Evolutionary conservation across 2,329 filamentous ascomycete genomes (phyloP).

Genomic region (Tolypocladium sp.): DNA sequence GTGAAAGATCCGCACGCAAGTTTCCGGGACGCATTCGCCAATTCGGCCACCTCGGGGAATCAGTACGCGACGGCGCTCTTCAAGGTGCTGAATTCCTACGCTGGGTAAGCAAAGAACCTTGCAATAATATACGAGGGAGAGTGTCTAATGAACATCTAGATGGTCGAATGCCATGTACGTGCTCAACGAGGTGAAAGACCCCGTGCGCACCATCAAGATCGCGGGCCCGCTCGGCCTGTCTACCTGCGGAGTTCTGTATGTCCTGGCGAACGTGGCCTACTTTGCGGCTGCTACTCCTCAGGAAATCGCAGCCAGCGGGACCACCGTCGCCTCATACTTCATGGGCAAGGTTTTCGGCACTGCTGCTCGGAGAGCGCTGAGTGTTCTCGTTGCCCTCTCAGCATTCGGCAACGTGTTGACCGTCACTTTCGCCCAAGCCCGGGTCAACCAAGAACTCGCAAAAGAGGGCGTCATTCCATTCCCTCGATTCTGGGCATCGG

Average conservation of each 20-base stretch:
- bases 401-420: constrained; percentile 55
- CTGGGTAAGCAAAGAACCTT: background rate
- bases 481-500: constrained; percentile 59
- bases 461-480: constrained; percentile 62
- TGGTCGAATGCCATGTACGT: constrained; percentile 59
- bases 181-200: constrained; percentile 46
- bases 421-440: constrained; percentile 49
- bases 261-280: constrained; percentile 57
- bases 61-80: constrained; percentile 36
- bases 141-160: constrained; percentile 46
- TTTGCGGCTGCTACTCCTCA: constrained; percentile 52
- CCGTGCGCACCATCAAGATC: constrained; percentile 41
- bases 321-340: constrained; percentile 52
- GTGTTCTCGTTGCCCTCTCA: constrained; percentile 50
- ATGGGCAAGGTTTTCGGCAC: constrained; percentile 53
- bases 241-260: constrained; percentile 49
- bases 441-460: constrained; percentile 56
- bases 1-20: constrained; percentile 36
- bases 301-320: constrained; percentile 47
- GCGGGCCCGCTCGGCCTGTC: constrained; percentile 50
- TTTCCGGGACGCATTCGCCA: constrained; percentile 45
- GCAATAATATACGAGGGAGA: fast-evolving
- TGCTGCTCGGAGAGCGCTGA: constrained; percentile 37
- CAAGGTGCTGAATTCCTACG: constrained; percentile 32
- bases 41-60: constrained; percentile 32